Evolutionary conservation across 257 asterid genomes (phyloP), one percentile per base, ranked within the genome.

Genomic region (Nemophila menziesii): DNA sequence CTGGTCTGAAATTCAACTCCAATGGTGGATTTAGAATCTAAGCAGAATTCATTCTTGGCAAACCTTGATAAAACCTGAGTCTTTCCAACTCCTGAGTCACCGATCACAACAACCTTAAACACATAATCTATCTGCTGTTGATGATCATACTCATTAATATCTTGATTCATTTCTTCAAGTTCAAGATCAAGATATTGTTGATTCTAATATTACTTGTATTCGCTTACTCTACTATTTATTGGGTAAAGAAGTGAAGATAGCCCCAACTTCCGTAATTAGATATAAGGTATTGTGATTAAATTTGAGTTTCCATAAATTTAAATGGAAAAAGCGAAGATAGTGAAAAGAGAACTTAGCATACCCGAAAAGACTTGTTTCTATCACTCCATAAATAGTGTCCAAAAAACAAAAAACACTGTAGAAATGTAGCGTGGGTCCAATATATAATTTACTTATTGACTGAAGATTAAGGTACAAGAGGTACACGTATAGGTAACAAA

Each of bases 61-160:
- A 82, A 82, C 71, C 94, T 67, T 4, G 86, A 73, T 14, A 82
- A 49, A 0, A 78, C 69, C 67, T 82, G 92, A n/a, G 94, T 78
- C 52, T 82, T 78, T 0, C 94, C 92, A 19, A 82, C 92, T 1
- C 84, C 86, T 1, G 94, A 79, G 63, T 82, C 94, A 1, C 94
- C 94, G 11, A 78, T 78, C 64, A 82, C 87, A 52, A 82, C 94
- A 47, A 78, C 79, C 64, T 82, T 82, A 71, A 75, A 82, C 38
- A 82, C 81, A 4, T 82, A 82, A 10, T 72, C 84, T 13, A 82
- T 66, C 51, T 55, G 73, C n/a, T 75, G 78, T 19, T 49, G 44
- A 5, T 43, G 24, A 7, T 9, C 48, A 22, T 15, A n/a, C 18
- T 27, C 39, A 17, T 58, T 61, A 77, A 65, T 64, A 52, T 70